phyloP scores from a whole-genome alignment of 805 yeast genomes.

The Saccharomyces jurei region DNA sequence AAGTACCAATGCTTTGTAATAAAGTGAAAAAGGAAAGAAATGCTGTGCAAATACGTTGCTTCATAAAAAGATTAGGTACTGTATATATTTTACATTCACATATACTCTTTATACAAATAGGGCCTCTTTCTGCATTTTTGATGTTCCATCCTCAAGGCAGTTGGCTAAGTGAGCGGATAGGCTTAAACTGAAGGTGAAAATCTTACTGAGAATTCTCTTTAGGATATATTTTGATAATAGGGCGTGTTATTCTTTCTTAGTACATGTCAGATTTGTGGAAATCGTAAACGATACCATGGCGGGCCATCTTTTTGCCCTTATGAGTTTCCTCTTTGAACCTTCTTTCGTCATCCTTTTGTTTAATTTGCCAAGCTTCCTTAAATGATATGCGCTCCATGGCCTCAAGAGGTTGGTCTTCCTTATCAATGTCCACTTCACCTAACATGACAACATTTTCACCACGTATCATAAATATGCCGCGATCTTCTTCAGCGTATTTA shows the following conservation, averaged over 20 bases:
- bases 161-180: neutral
- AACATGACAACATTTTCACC: conserved; percentile 93
- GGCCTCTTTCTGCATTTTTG: neutral
- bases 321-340: conserved; percentile 36
- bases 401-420: conserved; percentile 63
- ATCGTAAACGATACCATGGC: conserved; percentile 51
- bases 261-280: conserved; percentile 48
- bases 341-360: conserved; percentile 24
- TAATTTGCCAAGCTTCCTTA: conserved; percentile 47
- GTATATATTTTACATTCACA: neutral
- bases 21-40: neutral
- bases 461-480: conserved; percentile 81
- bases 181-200: neutral
- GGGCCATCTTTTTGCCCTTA: conserved; percentile 42
- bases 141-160: neutral
- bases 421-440: conserved; percentile 88
- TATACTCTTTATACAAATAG: neutral
- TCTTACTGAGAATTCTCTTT: neutral
- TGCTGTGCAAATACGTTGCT: neutral
- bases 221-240: neutral
- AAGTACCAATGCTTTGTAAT: neutral
- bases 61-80: neutral
- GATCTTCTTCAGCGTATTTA: conserved; percentile 63
- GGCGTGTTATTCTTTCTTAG: conserved; percentile 16
- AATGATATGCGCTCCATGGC: conserved; percentile 52